Percentiles rank a stretch among this genome's conserved stretches.
Evolutionary conservation across 2,329 filamentous ascomycete species (phyloP).

Genomic region (Phyllosticta citrichinensis): DNA sequence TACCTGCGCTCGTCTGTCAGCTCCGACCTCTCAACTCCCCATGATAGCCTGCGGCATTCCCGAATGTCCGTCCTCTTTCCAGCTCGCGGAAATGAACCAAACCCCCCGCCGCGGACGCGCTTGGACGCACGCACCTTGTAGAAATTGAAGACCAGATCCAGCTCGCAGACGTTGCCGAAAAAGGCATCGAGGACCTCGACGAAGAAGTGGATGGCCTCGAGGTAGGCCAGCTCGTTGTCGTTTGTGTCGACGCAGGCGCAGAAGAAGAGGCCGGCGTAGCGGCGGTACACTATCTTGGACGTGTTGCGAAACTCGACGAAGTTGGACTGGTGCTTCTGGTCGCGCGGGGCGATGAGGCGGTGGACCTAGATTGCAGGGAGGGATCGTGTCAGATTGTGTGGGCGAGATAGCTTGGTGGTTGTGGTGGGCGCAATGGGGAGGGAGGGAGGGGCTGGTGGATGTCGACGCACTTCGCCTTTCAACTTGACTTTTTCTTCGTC

Average conservation of each 20-base stretch:
- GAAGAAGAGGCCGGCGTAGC: slow-evolving; percentile 97
- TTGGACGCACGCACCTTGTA: slow-evolving; percentile 46
- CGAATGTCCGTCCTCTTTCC: too few species aligned
- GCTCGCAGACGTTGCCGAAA: slow-evolving; percentile 97
- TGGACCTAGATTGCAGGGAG: slow-evolving; percentile 58
- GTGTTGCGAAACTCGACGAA: slow-evolving; percentile 90
- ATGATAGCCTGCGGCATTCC: background rate
- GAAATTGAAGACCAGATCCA: slow-evolving; percentile 74
- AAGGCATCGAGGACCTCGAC: slow-evolving; percentile 97
- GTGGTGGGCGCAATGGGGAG: background rate
- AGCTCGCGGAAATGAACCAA: too few species aligned
- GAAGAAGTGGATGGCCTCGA: slow-evolving; percentile 98
- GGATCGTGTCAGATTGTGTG: background rate
- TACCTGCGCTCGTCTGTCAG: slow-evolving; percentile 44
- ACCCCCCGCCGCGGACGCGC: too few species aligned
- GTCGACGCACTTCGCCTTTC: slow-evolving; percentile 72
- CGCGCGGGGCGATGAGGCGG: slow-evolving; percentile 90
- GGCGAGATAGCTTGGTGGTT: background rate
- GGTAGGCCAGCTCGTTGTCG: slow-evolving; percentile 92
- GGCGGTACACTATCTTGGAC: slow-evolving; percentile 90
- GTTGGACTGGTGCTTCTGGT: slow-evolving; percentile 99
- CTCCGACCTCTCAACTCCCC: background rate
- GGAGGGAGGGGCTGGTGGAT: background rate
- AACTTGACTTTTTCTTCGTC: slow-evolving; percentile 99
- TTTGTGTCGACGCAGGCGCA: slow-evolving; percentile 98